These are phyloP conservation scores for Calonectria multiphialidica DNA, from an alignment of 2,329 filamentous ascomycete species.

Conservation along the genomic window DNA sequence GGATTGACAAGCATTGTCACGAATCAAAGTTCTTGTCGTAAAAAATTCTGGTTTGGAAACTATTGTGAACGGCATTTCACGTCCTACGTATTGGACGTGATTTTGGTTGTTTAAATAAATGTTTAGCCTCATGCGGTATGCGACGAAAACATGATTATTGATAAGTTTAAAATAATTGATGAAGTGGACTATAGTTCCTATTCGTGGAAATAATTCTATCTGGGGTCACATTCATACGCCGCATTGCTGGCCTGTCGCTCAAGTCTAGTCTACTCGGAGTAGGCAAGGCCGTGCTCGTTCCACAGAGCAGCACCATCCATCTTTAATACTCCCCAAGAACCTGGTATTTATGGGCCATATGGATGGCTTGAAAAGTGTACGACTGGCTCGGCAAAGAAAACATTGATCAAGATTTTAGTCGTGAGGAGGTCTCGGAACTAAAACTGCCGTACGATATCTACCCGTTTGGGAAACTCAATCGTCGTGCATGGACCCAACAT, in stretches of 20 bases:
- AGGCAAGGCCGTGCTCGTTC: background rate
- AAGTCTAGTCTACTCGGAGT: background rate
- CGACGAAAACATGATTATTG: background rate
- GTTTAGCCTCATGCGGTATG: background rate
- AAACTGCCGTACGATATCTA: background rate
- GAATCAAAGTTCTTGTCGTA: background rate
- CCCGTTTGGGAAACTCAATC: background rate
- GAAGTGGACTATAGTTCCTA: background rate
- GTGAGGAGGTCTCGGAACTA: background rate
- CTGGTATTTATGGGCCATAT: background rate
- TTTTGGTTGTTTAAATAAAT: background rate
- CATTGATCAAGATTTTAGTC: background rate
- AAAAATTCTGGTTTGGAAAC: too few species aligned
- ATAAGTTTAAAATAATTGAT: too few species aligned
- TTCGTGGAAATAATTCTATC: background rate
- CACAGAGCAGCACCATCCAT: too few species aligned
- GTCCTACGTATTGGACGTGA: background rate
- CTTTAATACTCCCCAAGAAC: background rate
- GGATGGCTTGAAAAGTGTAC: background rate
- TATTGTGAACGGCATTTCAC: background rate
- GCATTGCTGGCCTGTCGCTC: too few species aligned
- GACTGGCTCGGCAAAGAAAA: background rate
- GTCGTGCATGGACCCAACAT: background rate
- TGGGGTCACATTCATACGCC: background rate
- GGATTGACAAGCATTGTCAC: background rate